These are phyloP conservation scores for Naganishia cerealis DNA, from an alignment of 1,284 basidiomycete species.

Conservation along the genomic window DNA sequence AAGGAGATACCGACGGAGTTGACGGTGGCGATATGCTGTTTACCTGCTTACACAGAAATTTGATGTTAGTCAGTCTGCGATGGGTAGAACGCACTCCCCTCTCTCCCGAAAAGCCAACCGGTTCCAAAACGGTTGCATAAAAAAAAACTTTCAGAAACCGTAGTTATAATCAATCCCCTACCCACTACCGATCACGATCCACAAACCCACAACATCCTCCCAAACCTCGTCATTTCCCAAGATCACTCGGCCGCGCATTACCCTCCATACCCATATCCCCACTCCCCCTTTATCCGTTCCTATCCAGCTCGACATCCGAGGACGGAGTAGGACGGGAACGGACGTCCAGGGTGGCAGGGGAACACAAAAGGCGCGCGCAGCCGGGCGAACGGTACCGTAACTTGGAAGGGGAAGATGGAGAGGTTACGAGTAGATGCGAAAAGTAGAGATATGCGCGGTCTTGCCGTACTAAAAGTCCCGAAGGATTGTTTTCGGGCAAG, in stretches of 20 bases:
- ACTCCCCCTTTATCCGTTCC: neutral
- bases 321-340: slow-evolving; percentile 25
- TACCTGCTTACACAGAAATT: no score
- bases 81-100: no score
- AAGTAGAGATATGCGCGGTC: neutral
- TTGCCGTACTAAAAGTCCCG: neutral
- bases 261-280: neutral
- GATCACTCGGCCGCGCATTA: slow-evolving; percentile 16
- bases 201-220: slow-evolving; percentile 10
- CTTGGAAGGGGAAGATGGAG: neutral
- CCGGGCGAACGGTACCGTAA: slow-evolving; percentile 24
- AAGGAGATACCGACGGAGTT: no score
- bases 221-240: slow-evolving; percentile 23
- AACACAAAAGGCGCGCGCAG: no score
- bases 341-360: neutral
- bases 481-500: neutral
- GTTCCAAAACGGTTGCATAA: neutral
- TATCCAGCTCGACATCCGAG: slow-evolving; percentile 29
- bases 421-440: slow-evolving; percentile 15
- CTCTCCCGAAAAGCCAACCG: no score
- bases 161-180: slow-evolving; percentile 28
- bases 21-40: no score
- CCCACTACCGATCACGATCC: slow-evolving; percentile 5
- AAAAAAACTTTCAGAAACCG: slow-evolving; percentile 22
- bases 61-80: no score